Evolutionary conservation across 1,139 yeast species (phyloP).

Genomic region (Saccharomyces hybrid): DNA sequence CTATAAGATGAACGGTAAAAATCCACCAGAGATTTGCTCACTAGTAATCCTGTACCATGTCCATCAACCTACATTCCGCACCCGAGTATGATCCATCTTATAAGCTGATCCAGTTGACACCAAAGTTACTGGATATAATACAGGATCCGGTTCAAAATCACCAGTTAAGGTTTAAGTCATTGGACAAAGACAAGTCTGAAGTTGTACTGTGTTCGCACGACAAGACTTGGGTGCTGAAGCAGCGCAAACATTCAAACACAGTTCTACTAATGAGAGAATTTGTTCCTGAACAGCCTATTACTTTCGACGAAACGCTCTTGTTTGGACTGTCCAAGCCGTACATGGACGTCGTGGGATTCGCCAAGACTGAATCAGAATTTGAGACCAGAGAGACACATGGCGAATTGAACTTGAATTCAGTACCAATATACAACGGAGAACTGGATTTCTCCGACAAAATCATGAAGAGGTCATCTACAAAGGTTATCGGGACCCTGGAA

Average conservation of each 20-base stretch:
- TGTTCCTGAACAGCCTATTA: conserved; percentile 13
- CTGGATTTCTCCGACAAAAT: conserved; percentile 12
- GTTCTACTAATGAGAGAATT: conserved; percentile 44
- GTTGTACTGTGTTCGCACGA: conserved; percentile 56
- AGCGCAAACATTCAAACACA: conserved; percentile 82
- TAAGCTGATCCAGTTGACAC: conserved; percentile 53
- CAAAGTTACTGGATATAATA: conserved; percentile 43
- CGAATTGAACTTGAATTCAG: conserved; percentile 35
- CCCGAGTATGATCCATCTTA: conserved; percentile 35
- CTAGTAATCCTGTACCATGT: conserved; percentile 2
- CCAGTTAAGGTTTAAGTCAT: conserved; percentile 42
- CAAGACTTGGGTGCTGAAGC: conserved; percentile 59
- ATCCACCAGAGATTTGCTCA: not conserved
- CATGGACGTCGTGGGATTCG: conserved; percentile 36
- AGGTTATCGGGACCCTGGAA: conserved; percentile 27
- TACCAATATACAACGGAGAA: conserved; percentile 47
- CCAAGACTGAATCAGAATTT: conserved; percentile 43
- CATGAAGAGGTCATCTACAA: not conserved
- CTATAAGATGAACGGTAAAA: not conserved
- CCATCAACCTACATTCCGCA: conserved; percentile 19
- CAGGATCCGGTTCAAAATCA: conserved; percentile 29
- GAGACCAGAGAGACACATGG: conserved; percentile 42
- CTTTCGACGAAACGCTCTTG: conserved; percentile 18
- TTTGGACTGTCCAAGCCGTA: conserved; percentile 20
- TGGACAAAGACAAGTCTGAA: conserved; percentile 34